Percentiles rank a stretch among this genome's conserved stretches.
These are phyloP conservation scores for Globisporangium iwayamae DNA, from an alignment of 352 stramenopile species.

Conservation along the genomic window DNA sequence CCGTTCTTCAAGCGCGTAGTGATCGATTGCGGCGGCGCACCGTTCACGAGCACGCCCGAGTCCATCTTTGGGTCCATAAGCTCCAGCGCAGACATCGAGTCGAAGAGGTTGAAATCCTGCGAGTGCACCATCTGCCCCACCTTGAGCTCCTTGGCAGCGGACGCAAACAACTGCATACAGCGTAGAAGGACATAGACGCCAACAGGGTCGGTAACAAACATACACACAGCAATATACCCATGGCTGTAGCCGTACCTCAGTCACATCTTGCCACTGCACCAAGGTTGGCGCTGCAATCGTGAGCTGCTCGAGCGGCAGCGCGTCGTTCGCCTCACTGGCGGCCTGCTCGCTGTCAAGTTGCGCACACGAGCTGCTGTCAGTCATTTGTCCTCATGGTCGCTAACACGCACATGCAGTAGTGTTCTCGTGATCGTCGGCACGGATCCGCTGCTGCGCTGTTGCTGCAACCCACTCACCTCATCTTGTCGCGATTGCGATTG, in stretches of 20 bases:
- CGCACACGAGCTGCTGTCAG: constrained; percentile 16
- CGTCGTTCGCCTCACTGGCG: not conserved
- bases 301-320: constrained; percentile 24
- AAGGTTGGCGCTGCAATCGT: constrained; percentile 23
- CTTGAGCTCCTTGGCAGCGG: constrained; percentile 72
- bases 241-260: constrained; percentile 28
- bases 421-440: not conserved
- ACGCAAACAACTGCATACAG: constrained; percentile 11
- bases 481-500: constrained; percentile 1
- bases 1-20: constrained; percentile 37
- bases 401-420: not conserved
- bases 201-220: not conserved
- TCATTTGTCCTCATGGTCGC: not conserved
- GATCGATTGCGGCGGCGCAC: constrained; percentile 50
- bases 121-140: constrained; percentile 77
- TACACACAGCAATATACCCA: not conserved
- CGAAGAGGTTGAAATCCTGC: constrained; percentile 87
- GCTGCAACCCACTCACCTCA: constrained; percentile 13
- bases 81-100: constrained; percentile 94
- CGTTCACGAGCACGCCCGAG: constrained; percentile 80
- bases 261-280: constrained; percentile 42
- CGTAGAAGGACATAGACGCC: not conserved
- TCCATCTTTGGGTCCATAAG: constrained; percentile 95
- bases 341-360: constrained; percentile 11
- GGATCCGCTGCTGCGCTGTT: not conserved